Percentiles rank a stretch among this genome's conserved stretches.
Evolutionary conservation across 2,329 filamentous ascomycete genomes (phyloP).

Genomic region (Monosporascus sp.): DNA sequence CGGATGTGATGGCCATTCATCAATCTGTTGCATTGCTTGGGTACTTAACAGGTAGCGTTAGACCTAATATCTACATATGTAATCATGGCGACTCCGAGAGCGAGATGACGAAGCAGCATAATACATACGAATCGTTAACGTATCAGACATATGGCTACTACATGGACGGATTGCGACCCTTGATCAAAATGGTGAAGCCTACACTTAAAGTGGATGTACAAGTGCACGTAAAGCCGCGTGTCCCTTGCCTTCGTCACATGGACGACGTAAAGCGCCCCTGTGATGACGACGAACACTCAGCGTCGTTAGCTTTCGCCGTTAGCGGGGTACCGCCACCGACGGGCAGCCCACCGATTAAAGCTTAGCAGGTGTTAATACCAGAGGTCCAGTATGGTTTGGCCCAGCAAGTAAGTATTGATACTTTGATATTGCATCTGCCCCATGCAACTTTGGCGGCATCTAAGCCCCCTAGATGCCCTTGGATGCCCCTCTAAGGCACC

Average conservation of each 20-base stretch:
- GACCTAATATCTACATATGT: neutral
- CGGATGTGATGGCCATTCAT: neutral
- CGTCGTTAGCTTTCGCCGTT: neutral
- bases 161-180: too few relatives aligned
- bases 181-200: too few relatives aligned
- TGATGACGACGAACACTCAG: neutral
- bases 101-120: neutral
- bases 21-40: neutral
- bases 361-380: neutral
- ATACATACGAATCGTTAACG: neutral
- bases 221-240: neutral
- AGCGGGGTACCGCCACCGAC: neutral
- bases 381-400: neutral
- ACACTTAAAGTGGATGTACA: too few relatives aligned
- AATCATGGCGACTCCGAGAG: too few relatives aligned
- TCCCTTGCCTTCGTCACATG: neutral
- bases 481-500: neutral
- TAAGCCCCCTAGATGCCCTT: neutral
- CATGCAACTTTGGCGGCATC: neutral
- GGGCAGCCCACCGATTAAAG: neutral
- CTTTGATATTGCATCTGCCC: neutral
- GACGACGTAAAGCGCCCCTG: neutral
- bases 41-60: neutral
- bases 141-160: too few relatives aligned
- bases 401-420: neutral